phyloP scores from a whole-genome alignment of 345 rosid genomes.

The Triadica sebifera region DNA sequence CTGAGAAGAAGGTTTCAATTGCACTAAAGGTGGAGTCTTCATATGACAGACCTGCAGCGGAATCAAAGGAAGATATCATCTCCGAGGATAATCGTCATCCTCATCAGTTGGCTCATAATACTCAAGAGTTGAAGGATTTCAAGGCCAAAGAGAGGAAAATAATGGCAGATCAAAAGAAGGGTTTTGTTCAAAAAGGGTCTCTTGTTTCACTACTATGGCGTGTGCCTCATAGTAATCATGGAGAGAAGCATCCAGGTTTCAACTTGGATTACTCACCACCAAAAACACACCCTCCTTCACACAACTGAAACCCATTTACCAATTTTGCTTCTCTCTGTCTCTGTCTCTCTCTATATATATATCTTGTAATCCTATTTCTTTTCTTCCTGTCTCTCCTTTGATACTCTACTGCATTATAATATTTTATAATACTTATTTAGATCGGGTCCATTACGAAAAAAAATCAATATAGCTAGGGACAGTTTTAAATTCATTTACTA shows the following conservation, averaged over 20 bases:
- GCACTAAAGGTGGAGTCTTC: conserved; percentile 9
- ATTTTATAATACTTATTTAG: too few species aligned
- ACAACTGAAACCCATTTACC: conserved; percentile 38
- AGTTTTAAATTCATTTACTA: too few species aligned
- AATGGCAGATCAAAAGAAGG: too few species aligned
- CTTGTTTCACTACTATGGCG: conserved; percentile 25
- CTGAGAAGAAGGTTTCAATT: conserved; percentile 17
- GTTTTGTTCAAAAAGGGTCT: conserved; percentile 9
- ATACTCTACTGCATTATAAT: too few species aligned
- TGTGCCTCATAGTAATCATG: conserved; percentile 51
- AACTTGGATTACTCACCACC: conserved; percentile 71
- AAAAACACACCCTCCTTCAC: conserved; percentile 77
- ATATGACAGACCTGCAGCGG: conserved; percentile 1
- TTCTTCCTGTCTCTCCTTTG: too few species aligned
- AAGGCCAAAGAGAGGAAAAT: conserved; percentile 5
- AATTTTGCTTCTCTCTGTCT: conserved; percentile 3
- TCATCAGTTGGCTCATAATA: neutral
- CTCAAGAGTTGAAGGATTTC: neutral
- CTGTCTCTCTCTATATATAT: neutral
- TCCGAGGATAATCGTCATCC: neutral
- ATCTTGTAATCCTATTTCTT: neutral
- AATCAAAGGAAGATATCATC: conserved; percentile 15
- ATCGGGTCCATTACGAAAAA: too few species aligned
- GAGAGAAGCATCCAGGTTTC: conserved; percentile 56
- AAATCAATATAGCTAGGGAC: too few species aligned